Evolutionary conservation across 148 eudicot genomes (phyloP), one percentile per base, ranked within the genome.

Genomic region (Heliamphora exappendiculata): DNA sequence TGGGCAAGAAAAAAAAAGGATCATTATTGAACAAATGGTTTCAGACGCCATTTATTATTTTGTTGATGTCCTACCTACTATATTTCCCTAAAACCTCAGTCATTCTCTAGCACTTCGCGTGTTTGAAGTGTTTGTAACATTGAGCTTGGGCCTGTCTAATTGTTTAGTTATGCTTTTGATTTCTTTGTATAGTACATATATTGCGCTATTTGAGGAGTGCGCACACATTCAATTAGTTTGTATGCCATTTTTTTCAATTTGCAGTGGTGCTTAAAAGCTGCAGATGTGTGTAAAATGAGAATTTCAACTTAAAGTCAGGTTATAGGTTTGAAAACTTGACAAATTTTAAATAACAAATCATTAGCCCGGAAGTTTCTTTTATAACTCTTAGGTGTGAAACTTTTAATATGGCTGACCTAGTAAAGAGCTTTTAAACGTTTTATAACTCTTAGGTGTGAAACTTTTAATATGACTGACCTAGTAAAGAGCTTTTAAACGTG

Each of bases 181-280:
- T 67, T 67, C 50, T 20, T 24, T 44, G 72, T 68, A 7, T 24
- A 24, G 53, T 26, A 44, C 12, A 13, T 28, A 24, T 68, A 34
- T 22, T 5, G 13, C 33, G 41, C 54, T 24, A 26, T 17, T 8
- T 24, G 9, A 29, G 72, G 33, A 5, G 34, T 12, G 28, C 10
- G 50, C 16, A 37, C 54, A 8, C 5, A 22, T 58, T 42, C 33
- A 42, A 45, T 42, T 67, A n/a, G 70, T 16, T 11, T 42, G 51
- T 67, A 5, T 2, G 3, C 14, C 33, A 42, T 67, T 28, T 7
- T 44, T 39, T 58, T 14, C 33, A 0, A n/a, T 4, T 22, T n/a
- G 71, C 33, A 12, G 71, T 33, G 42, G 71, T 67, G 45, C 31
- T 42, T 67, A 16, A 37, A 42, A 42, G 71, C 51, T 67, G 51